Evolutionary conservation across 2,329 filamentous ascomycete species (phyloP).

Genomic region (Rhinocladiella similis): DNA sequence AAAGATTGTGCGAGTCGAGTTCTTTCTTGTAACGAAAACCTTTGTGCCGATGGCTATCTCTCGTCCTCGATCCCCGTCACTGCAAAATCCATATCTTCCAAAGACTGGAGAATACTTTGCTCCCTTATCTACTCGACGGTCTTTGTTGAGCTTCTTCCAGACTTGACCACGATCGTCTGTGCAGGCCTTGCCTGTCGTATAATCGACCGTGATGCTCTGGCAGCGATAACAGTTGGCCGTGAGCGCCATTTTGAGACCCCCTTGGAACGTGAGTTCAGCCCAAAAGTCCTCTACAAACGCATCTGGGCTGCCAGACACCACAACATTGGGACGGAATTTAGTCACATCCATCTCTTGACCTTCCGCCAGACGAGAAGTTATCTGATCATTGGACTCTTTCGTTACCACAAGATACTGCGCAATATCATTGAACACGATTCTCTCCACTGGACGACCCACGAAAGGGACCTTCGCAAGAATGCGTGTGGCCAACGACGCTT

Average conservation of each 20-base stretch:
- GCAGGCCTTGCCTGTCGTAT: conserved; percentile 28
- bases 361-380: conserved; percentile 22
- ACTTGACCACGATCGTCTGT: conserved; percentile 25
- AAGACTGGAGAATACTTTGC: conserved; percentile 31
- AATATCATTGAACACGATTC: conserved; percentile 7
- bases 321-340: conserved; percentile 34
- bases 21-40: conserved; percentile 11
- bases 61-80: background rate
- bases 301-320: conserved; percentile 25
- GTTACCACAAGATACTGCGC: conserved; percentile 12
- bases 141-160: conserved; percentile 30
- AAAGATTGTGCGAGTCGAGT: conserved; percentile 10
- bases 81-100: conserved; percentile 24
- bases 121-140: conserved; percentile 30
- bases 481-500: conserved; percentile 9
- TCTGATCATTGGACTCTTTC: conserved; percentile 3
- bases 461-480: background rate
- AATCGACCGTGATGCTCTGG: conserved; percentile 31
- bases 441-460: conserved; percentile 7
- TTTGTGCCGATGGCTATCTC: conserved; percentile 13
- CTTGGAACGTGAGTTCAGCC: conserved; percentile 25
- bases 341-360: conserved; percentile 31
- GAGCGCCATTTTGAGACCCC: conserved; percentile 3
- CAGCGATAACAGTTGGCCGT: conserved; percentile 30
- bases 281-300: conserved; percentile 34